Percentiles rank a stretch among this genome's conserved stretches.
Evolutionary conservation across 139 green algal genomes (phyloP).

Genomic region (Chlamydomonas urium): DNA sequence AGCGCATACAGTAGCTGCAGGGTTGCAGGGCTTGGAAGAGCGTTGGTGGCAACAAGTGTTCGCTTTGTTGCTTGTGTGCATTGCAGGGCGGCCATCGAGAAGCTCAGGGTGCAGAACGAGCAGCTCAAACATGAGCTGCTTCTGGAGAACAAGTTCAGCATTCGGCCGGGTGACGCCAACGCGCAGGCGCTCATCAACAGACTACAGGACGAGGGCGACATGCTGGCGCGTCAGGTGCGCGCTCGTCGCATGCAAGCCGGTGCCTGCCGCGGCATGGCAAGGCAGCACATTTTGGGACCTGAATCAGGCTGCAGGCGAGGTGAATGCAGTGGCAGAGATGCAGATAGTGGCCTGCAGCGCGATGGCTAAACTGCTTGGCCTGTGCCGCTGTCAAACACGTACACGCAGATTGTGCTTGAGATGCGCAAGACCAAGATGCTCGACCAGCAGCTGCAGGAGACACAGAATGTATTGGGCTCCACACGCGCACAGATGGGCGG

Average conservation of each 20-base stretch:
- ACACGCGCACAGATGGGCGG: slow-evolving; percentile 71
- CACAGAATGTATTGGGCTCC: slow-evolving; percentile 33
- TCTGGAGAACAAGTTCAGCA: slow-evolving; percentile 86
- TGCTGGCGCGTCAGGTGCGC: slow-evolving; percentile 49
- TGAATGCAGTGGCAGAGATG: no score
- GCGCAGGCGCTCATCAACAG: slow-evolving; percentile 39
- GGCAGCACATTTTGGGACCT: no score
- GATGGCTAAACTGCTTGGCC: no score
- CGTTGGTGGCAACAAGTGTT: background rate
- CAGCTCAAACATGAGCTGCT: slow-evolving; percentile 86
- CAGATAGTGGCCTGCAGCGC: no score
- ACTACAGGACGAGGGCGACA: slow-evolving; percentile 50
- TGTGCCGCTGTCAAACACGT: no score
- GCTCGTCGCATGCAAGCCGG: no score
- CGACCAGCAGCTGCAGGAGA: slow-evolving; percentile 34
- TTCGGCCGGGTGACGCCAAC: slow-evolving; percentile 49
- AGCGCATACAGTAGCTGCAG: background rate
- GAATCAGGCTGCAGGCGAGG: no score
- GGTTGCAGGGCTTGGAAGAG: background rate
- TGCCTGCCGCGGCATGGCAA: no score
- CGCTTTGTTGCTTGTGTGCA: background rate
- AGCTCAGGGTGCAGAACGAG: slow-evolving; percentile 74
- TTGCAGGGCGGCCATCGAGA: slow-evolving; percentile 72
- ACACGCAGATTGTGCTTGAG: slow-evolving; percentile 59
- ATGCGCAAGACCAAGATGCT: slow-evolving; percentile 55